Evolutionary conservation across 768 basidiomycete genomes (phyloP).

Genomic region (Termitomyces sp.): DNA sequence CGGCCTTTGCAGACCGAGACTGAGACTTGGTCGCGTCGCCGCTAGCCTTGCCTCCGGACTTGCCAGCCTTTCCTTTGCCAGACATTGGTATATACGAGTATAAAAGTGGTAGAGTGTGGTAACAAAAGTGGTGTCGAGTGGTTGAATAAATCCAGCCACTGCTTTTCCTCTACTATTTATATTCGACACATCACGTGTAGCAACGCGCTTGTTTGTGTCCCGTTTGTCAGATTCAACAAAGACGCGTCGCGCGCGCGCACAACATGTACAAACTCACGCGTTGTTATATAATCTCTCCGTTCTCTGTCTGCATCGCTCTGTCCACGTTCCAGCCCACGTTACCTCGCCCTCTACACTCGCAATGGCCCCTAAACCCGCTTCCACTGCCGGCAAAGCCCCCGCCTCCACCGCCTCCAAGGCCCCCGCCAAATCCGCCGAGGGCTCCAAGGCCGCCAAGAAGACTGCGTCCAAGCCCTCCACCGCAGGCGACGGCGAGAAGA

Average conservation of each 20-base stretch:
- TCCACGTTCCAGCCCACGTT: slow-evolving; percentile 22
- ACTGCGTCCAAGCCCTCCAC: slow-evolving; percentile 47
- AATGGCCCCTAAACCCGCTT: slow-evolving; percentile 82
- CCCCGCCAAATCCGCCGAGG: slow-evolving; percentile 60
- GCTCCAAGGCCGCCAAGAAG: slow-evolving; percentile 75
- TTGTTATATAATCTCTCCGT: slow-evolving; percentile 30
- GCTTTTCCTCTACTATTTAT: slow-evolving; percentile 32
- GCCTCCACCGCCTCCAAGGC: slow-evolving; percentile 69
- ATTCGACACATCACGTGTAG: slow-evolving; percentile 18
- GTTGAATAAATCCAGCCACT: neutral
- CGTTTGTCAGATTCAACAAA: slow-evolving; percentile 28
- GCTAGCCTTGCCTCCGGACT: slow-evolving; percentile 44
- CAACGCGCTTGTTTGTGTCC: neutral
- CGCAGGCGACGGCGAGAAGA: slow-evolving; percentile 66
- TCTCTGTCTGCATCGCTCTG: slow-evolving; percentile 23
- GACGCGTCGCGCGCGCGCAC: slow-evolving; percentile 27
- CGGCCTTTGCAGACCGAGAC: slow-evolving; percentile 70
- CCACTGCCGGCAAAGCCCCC: slow-evolving; percentile 76
- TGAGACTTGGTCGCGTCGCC: slow-evolving; percentile 47
- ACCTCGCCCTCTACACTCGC: slow-evolving; percentile 15
- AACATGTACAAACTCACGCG: slow-evolving; percentile 46
- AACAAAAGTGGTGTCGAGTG: slow-evolving; percentile 8
- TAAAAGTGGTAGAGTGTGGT: too few relatives aligned
- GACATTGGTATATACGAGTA: slow-evolving; percentile 29
- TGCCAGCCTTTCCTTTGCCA: slow-evolving; percentile 46